Conservation (phyloP, 2,329 filamentous ascomycete genomes). For the Lecanicillium sp. region DNA sequence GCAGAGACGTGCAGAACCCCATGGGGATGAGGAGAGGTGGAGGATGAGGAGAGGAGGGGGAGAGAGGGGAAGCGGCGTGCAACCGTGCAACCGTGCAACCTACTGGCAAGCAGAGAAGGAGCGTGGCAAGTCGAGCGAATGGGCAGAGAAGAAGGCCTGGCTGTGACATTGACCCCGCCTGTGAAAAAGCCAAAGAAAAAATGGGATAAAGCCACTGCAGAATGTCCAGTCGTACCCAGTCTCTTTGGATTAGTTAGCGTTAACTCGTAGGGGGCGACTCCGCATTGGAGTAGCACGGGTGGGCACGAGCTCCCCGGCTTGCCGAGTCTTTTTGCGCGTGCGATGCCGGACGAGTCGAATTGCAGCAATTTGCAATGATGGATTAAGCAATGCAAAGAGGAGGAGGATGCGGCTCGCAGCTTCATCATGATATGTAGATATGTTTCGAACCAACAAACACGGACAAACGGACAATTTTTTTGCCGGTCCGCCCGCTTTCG, state of each 20-base stretch:
- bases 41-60: slow-evolving; percentile 12
- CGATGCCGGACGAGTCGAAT: no score
- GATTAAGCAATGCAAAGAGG: no score
- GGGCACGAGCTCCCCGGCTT: no score
- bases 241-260: slow-evolving; percentile 12
- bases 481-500: background rate
- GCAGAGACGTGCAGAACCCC: slow-evolving; percentile 10
- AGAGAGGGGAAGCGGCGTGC: background rate
- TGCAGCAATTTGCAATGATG: no score
- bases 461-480: background rate
- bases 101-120: no score
- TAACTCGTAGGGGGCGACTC: slow-evolving; percentile 25
- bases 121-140: no score
- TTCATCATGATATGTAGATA: no score
- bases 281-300: slow-evolving; percentile 32
- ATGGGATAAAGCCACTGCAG: background rate
- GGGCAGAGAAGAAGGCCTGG: background rate
- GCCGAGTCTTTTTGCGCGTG: no score
- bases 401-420: no score
- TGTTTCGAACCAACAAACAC: no score
- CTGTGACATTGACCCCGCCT: background rate
- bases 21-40: slow-evolving; percentile 10
- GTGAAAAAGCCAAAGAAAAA: background rate
- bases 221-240: background rate
- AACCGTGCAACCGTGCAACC: background rate